Evolutionary conservation across 1,284 basidiomycete genomes (phyloP), one percentile per base, ranked within the genome.

Genomic region (Cryptococcus floricola): DNA sequence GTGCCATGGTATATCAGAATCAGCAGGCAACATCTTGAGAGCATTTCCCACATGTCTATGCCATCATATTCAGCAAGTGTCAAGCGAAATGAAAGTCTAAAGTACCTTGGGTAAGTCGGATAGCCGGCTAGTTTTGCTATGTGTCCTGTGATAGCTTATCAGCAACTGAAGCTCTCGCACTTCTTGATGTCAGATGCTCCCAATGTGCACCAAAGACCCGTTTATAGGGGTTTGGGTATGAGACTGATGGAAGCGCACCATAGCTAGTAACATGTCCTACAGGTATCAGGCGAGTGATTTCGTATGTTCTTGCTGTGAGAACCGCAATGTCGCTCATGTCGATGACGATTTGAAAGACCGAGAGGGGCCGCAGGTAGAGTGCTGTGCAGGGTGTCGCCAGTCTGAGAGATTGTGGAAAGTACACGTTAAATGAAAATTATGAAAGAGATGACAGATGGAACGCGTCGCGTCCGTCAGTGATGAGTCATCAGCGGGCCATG

Each of bases 91-190:
- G 12, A 50, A 4, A 28, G 8, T 14, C 28, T 2, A 10, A 45
- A 58, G 6, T 47, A 69, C 71, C 72, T 80, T 1, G 90, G 85
- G 76, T 92, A 84, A 19, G 80, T 81, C 0, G 89, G 90, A 83
- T 88, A 89, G 16, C 88, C 88, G 44, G 90, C 82, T 18, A 92
- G 78, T 66, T 87, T 90, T 9, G 90, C 89, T 50, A 92, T 83
- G 69, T 91, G 88, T 0, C 89, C 89, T 74, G 56, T 43, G 37
- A 14, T 9, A 19, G 6, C 19, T n/a, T 23, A 37, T 27, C 3
- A 10, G 28, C 38, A 5, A 10, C 16, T 38, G 18, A 39, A 52
- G 37, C 25, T 19, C 48, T 12, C 43, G 9, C 8, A 38, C n/a
- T 54, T 18, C 42, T 16, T 6, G 10, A 3, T 48, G 10, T 39